Evolutionary conservation across 345 rosid genomes (phyloP).

Genomic region (Arabis hirsuta): DNA sequence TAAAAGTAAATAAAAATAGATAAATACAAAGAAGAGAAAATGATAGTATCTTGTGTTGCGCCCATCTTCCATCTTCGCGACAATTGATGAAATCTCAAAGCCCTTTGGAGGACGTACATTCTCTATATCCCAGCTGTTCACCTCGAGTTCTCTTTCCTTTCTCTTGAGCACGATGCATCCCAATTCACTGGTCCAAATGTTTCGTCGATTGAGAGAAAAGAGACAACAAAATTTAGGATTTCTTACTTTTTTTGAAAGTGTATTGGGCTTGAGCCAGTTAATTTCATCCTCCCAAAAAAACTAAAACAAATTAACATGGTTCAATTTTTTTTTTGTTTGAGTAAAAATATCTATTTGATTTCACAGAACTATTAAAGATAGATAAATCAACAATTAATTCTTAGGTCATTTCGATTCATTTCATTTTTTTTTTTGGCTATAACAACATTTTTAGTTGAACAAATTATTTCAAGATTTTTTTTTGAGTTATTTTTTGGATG

Average conservation of each 20-base stretch:
- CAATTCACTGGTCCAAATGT: too few relatives aligned
- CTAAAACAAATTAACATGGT: constrained; percentile 12
- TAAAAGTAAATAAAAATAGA: neutral
- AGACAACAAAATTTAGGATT: too few relatives aligned
- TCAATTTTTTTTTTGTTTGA: neutral
- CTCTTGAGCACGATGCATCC: too few relatives aligned
- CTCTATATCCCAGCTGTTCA: too few relatives aligned
- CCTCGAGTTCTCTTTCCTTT: too few relatives aligned
- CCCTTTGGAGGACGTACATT: too few relatives aligned
- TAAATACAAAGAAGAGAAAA: neutral
- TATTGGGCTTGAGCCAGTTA: too few relatives aligned
- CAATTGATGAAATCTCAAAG: too few relatives aligned
- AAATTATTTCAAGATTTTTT: neutral
- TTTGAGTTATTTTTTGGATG: constrained; percentile 9
- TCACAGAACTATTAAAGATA: neutral
- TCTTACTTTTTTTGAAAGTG: too few relatives aligned
- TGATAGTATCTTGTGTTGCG: constrained; percentile 12
- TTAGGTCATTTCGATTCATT: constrained; percentile 9
- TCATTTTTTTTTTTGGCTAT: constrained; percentile 1
- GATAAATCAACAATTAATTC: constrained; percentile 15
- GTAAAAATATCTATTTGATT: neutral
- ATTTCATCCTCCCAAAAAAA: too few relatives aligned
- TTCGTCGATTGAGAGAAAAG: too few relatives aligned
- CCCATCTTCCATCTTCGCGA: too few relatives aligned
- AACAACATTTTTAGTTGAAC: constrained; percentile 2